Evolutionary conservation across 352 stramenopile species (phyloP).

Genomic region (Sclerospora graminicola): DNA sequence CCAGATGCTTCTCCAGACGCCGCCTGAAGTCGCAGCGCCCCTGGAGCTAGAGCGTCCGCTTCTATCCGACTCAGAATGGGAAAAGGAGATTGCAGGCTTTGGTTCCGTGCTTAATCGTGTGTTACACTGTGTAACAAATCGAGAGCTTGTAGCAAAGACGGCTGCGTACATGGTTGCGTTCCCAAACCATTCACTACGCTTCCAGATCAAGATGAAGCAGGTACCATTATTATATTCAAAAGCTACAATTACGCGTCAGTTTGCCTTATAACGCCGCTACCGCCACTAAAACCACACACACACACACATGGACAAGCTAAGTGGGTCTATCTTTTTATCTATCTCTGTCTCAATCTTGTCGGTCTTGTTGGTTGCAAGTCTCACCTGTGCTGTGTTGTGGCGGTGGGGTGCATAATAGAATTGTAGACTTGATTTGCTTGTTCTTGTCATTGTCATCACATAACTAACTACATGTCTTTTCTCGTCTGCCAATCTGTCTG

Average conservation of each 20-base stretch:
- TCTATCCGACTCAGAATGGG: slow-evolving; percentile 55
- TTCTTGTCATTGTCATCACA: slow-evolving; percentile 1
- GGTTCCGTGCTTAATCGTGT: slow-evolving; percentile 62
- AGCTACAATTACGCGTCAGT: not conserved
- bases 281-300: slow-evolving; percentile 7
- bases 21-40: not conserved
- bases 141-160: slow-evolving; percentile 62
- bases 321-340: not conserved
- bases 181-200: slow-evolving; percentile 60
- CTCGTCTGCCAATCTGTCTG: slow-evolving; percentile 3
- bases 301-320: not conserved
- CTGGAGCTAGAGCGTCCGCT: slow-evolving; percentile 19
- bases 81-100: slow-evolving; percentile 70
- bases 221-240: slow-evolving; percentile 25
- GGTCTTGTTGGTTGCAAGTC: not conserved
- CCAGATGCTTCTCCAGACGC: slow-evolving; percentile 3
- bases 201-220: slow-evolving; percentile 87
- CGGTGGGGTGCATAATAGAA: slow-evolving; percentile 21
- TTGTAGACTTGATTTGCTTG: slow-evolving; percentile 5
- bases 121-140: slow-evolving; percentile 52
- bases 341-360: not conserved
- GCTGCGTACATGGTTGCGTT: slow-evolving; percentile 64
- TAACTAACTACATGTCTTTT: slow-evolving; percentile 13
- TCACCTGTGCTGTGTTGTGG: slow-evolving; percentile 9
- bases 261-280: slow-evolving; percentile 13